Evolutionary conservation across 805 yeast species (phyloP), one percentile per base, ranked within the genome.

Genomic region (Starmerella scarabaei): DNA sequence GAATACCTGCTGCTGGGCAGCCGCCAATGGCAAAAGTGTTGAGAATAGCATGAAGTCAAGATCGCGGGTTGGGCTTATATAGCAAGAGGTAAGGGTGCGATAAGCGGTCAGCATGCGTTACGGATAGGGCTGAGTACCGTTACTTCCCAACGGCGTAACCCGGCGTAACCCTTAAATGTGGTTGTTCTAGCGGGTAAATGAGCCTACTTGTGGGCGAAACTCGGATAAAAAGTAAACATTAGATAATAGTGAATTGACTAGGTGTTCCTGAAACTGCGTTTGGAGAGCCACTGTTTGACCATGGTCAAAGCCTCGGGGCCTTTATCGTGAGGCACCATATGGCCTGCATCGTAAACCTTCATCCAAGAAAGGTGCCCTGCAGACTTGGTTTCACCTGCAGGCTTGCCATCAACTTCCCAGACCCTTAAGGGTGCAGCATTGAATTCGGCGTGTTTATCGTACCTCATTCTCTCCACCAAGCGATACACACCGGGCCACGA

Each of bases 241-340:
- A n/a, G n/a, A n/a, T n/a, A n/a, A n/a, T n/a, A n/a, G n/a, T n/a
- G n/a, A n/a, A n/a, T n/a, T n/a, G n/a, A n/a, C n/a, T n/a, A n/a
- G n/a, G n/a, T n/a, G n/a, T n/a, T n/a, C n/a, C n/a, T n/a, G 23
- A 48, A 47, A 31, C 16, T 16, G 21, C 46, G 50, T 18, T 48
- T 16, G 31, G 28, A 16, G 21, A 83, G 62, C 96, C 96, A 88
- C 58, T 79, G 71, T 66, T 83, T 80, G 47, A 86, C 71, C 85
- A 86, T 77, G 41, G 73, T 84, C 47, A 80, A 67, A 2, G 94
- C 65, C 54, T 69, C 68, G 53, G 72, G 75, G 17, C 95, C 93
- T 64, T 80, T 88, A 62, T 86, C 86, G 54, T 64, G 78, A n/a
- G 96, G 96, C 47, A 84, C 94, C 95, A 86, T 85, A 63, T 88